These are phyloP conservation scores for Silybum marianum DNA, from an alignment of 129 eudicot genomes.

Conservation along the genomic window DNA sequence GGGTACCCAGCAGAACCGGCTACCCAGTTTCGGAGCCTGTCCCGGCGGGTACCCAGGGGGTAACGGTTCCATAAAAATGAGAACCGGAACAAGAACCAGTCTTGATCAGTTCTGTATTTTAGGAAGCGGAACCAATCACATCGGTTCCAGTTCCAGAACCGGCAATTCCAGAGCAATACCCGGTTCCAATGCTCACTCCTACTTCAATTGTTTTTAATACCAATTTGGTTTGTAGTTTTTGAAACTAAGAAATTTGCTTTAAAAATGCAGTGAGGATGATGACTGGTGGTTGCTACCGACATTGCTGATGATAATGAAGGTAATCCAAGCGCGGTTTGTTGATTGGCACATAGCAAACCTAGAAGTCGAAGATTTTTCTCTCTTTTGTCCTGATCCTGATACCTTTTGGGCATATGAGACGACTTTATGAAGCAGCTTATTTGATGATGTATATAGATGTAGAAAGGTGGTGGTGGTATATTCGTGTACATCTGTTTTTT, in stretches of 20 bases:
- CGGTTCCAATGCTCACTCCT: too few species aligned
- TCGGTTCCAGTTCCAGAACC: too few species aligned
- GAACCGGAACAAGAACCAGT: too few species aligned
- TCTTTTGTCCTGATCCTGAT: constrained; percentile 84
- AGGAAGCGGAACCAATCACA: too few species aligned
- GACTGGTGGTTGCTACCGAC: constrained; percentile 90
- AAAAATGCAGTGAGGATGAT: constrained; percentile 70
- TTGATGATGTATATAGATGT: constrained; percentile 52
- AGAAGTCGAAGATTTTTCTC: constrained; percentile 82
- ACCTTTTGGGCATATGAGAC: constrained; percentile 93
- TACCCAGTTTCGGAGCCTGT: too few species aligned
- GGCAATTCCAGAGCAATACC: too few species aligned
- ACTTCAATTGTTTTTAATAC: too few species aligned
- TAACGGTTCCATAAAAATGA: too few species aligned
- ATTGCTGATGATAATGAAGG: constrained; percentile 62
- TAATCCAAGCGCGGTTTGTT: constrained; percentile 77
- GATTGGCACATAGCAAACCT: constrained; percentile 94
- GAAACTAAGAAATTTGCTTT: not conserved
- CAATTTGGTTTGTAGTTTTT: too few species aligned
- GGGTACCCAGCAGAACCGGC: too few species aligned
- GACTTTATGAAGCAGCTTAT: constrained; percentile 42
- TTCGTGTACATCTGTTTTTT: constrained; percentile 31
- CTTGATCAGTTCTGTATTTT: too few species aligned
- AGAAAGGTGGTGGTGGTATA: constrained; percentile 41
- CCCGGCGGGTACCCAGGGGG: too few species aligned